Base-by-base conservation (phyloP, 2,329 filamentous ascomycete genomes). In the Cladosporium colombiae region DNA sequence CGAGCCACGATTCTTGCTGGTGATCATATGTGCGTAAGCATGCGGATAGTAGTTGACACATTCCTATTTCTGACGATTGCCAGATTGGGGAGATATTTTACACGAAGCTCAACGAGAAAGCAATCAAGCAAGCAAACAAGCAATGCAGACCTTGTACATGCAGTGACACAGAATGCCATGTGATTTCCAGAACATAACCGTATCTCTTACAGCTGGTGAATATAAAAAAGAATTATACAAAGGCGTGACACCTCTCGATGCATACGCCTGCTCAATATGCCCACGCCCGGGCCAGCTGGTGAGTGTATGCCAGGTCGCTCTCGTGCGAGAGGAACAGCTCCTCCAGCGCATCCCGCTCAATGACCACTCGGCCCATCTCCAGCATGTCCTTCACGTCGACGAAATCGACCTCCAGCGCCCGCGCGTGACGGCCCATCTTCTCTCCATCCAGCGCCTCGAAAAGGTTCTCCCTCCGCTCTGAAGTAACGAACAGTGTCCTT, bases 331-430 rank as follows among this genome's bases (percentile, higher is more conserved):
- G 80, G 73, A 97, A 84, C 76, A 98, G 87, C 76, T 86, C 84
- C 77, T 89, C 85, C 74, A 99, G 83, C 40, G 94, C 94, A 50
- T 82, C 81, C 77, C 90, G 87, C 85, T 99, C 95, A 73, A 99
- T 88, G 67, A 99, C 88, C 67, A 99, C 82, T 74, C 93, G 88
- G 63, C 91, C 91, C 63, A 89, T 88, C 81, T 95, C 91, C 70
- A 99, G 81, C 69, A 99, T 79, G 77, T 98, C 91, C 85, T 98
- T 99, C 68, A 99, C 92, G 79, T 98, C 95, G 40, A 99, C 92
- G 68, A 96, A 90, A n/a, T 85, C 81, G 66, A 89, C 82, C 65
- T 86, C 85, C 71, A 93, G 81, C 10, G 89, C 89, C 65, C 88
- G 86, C 23, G 91, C 92, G 68, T 93, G 85, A 64, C 73, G 86